Conservation (phyloP, 345 rosid genomes). For the Citrus cavaleriei region DNA sequence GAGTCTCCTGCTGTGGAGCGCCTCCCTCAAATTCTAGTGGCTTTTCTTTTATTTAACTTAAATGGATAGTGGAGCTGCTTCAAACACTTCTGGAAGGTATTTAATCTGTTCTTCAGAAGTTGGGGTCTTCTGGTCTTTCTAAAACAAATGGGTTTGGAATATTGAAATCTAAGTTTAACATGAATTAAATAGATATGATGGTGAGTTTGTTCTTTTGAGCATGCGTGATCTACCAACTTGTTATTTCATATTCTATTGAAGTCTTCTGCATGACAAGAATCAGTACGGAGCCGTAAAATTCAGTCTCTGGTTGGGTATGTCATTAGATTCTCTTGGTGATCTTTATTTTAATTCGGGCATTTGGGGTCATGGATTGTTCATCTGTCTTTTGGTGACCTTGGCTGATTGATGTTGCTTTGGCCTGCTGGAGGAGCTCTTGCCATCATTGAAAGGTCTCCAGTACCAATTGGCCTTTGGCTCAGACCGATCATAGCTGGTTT, state of each 20-base stretch:
- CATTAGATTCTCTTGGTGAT: not conserved
- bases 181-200: not conserved
- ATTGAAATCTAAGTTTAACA: not conserved
- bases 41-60: slow-evolving; percentile 45
- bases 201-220: not conserved
- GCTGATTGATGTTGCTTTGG: slow-evolving; percentile 9
- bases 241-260: not conserved
- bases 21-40: slow-evolving; percentile 44
- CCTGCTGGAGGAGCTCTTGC: slow-evolving; percentile 15
- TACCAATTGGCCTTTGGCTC: slow-evolving; percentile 17
- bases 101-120: slow-evolving; percentile 45
- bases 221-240: not conserved
- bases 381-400: not conserved
- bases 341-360: not conserved
- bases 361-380: slow-evolving; percentile 11
- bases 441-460: not conserved
- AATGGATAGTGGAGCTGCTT: slow-evolving; percentile 55
- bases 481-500: slow-evolving; percentile 14
- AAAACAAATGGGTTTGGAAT: slow-evolving; percentile 8
- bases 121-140: slow-evolving; percentile 23
- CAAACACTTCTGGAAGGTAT: slow-evolving; percentile 65
- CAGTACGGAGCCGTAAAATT: not conserved
- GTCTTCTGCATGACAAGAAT: slow-evolving; percentile 12
- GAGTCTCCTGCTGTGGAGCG: slow-evolving; percentile 48
- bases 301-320: not conserved